A percentile compares a stretch with the other conserved stretches of the same genome.
Conservation (phyloP, 73 alveolate genomes). For the Tetrahymena malaccensis region DNA sequence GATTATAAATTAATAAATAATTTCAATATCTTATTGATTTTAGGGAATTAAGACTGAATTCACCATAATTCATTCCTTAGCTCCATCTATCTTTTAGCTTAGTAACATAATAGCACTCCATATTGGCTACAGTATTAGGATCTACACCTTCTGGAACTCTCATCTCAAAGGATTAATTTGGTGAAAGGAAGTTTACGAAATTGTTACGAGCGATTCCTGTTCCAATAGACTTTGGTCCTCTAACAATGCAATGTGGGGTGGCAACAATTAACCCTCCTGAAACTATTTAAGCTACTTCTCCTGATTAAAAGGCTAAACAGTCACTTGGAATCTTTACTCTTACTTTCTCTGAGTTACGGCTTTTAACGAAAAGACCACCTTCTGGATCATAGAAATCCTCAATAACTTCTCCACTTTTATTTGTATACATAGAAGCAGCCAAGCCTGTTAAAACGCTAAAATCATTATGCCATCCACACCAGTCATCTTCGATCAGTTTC, state of each 20-base stretch:
- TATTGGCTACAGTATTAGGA: neutral
- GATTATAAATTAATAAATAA: too few relatives aligned
- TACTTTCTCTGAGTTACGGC: slow-evolving; percentile 38
- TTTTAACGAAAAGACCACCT: slow-evolving; percentile 60
- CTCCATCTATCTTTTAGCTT: slow-evolving; percentile 30
- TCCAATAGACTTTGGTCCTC: slow-evolving; percentile 46
- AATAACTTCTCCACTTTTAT: slow-evolving; percentile 27
- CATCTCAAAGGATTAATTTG: neutral
- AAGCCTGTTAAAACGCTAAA: slow-evolving; percentile 64
- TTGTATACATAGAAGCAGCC: slow-evolving; percentile 57
- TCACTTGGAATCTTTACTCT: slow-evolving; percentile 44
- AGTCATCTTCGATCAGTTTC: slow-evolving; percentile 6
- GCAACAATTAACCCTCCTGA: slow-evolving; percentile 71
- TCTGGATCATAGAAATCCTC: slow-evolving; percentile 36
- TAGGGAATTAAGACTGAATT: slow-evolving; percentile 9
- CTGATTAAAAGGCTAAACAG: slow-evolving; percentile 58
- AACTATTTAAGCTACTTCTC: slow-evolving; percentile 67
- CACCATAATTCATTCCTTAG: slow-evolving; percentile 14
- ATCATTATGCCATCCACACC: slow-evolving; percentile 90
- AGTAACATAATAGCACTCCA: slow-evolving; percentile 19
- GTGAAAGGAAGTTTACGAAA: neutral
- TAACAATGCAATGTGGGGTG: slow-evolving; percentile 63
- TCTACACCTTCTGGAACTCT: slow-evolving; percentile 37
- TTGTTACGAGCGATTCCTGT: neutral
- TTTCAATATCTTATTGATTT: neutral